phyloP scores from a whole-genome alignment of 2,329 filamentous ascomycete species.

The Cladosporium austrohemisphaericum region DNA sequence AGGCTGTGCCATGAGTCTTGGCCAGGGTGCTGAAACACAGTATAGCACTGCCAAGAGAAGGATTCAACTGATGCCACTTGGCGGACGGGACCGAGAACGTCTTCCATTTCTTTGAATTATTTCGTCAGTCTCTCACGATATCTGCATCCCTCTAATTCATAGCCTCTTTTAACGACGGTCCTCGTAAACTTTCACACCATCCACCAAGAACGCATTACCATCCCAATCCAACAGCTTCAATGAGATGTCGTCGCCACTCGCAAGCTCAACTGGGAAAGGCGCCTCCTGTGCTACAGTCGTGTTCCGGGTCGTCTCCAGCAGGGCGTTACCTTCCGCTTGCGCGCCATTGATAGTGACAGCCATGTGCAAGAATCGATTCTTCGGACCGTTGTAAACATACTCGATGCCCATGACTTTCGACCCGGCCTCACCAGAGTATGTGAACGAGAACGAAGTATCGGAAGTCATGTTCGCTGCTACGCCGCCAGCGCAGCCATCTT shows the following conservation, averaged over 20 bases:
- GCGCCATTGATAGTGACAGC: conserved; percentile 20
- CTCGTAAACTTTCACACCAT: conserved; percentile 25
- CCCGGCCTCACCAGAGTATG: conserved; percentile 20
- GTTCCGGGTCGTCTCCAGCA: conserved; percentile 23
- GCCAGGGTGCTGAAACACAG: too few relatives aligned
- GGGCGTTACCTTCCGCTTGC: conserved; percentile 19
- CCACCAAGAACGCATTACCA: conserved; percentile 21
- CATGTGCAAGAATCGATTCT: conserved; percentile 25
- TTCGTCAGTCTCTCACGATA: too few relatives aligned
- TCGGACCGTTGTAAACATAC: conserved; percentile 25
- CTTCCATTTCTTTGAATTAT: too few relatives aligned
- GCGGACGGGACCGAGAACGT: too few relatives aligned
- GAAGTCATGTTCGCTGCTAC: conserved; percentile 23
- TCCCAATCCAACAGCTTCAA: conserved; percentile 22
- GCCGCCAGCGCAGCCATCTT: conserved; percentile 21
- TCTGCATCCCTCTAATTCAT: too few relatives aligned
- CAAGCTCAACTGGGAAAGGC: conserved; percentile 21
- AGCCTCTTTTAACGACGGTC: conserved; percentile 4
- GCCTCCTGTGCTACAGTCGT: conserved; percentile 22
- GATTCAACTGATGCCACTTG: too few relatives aligned
- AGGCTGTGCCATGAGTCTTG: too few relatives aligned
- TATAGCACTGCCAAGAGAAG: too few relatives aligned
- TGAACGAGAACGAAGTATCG: conserved; percentile 22
- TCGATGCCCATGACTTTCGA: conserved; percentile 23
- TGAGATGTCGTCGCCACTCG: conserved; percentile 20